Conservation (phyloP, 192 early-diverging fungal species). For the Coemansia sp. region DNA sequence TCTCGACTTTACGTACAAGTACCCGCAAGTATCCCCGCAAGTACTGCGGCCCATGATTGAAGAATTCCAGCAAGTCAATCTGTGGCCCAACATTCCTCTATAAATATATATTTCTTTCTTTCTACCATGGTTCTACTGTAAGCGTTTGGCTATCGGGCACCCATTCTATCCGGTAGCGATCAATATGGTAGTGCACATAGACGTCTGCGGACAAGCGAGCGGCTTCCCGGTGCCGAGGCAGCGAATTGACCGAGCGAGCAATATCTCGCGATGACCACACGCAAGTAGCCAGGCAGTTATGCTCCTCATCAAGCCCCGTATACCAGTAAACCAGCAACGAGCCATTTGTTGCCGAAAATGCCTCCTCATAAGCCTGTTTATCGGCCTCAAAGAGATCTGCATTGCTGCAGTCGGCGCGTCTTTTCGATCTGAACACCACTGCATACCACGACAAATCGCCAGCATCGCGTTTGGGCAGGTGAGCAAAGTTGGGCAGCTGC, state of each 20-base stretch:
- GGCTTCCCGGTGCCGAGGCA: constrained; percentile 29
- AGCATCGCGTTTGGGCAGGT: constrained; percentile 1
- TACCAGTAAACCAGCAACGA: constrained; percentile 47
- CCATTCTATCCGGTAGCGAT: constrained; percentile 30
- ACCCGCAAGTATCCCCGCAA: constrained; percentile 65
- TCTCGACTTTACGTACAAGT: constrained; percentile 59
- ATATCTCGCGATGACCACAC: constrained; percentile 39
- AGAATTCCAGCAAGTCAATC: constrained; percentile 74
- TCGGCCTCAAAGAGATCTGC: constrained; percentile 42
- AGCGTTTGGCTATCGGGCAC: neutral
- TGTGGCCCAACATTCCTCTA: constrained; percentile 67
- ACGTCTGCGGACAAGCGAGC: constrained; percentile 33
- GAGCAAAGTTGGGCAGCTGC: neutral
- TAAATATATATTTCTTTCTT: neutral
- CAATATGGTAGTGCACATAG: constrained; percentile 43
- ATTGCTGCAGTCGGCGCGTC: constrained; percentile 33
- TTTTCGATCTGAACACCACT: constrained; percentile 45
- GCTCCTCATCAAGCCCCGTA: constrained; percentile 31
- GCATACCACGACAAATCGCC: constrained; percentile 29
- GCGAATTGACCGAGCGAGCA: constrained; percentile 38
- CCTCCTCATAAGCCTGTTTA: constrained; percentile 37
- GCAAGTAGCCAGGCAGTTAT: constrained; percentile 46
- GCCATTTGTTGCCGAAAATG: constrained; percentile 27
- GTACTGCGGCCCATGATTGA: constrained; percentile 71
- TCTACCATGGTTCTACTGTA: constrained; percentile 12